Conservation (phyloP, 495 filamentous ascomycete species). For the Aspergillus baeticus region DNA sequence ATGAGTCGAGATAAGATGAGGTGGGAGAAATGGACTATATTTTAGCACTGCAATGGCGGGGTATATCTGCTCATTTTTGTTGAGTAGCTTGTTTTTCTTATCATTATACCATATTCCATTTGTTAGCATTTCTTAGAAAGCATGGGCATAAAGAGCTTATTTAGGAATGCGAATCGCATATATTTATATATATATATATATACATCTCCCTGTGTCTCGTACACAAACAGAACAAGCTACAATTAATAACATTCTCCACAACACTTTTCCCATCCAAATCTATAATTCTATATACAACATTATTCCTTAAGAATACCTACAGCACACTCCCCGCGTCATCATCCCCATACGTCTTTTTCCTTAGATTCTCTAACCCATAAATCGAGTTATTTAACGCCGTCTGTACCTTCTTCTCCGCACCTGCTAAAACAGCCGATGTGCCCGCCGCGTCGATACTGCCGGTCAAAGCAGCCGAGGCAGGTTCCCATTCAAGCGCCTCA, state of each 20-base stretch:
- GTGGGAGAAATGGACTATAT: not conserved
- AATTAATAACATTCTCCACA: not conserved
- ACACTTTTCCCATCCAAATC: not conserved
- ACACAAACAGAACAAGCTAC: not conserved
- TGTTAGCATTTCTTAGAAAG: not conserved
- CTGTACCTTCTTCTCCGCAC: slow-evolving; percentile 32
- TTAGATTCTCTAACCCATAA: slow-evolving; percentile 69
- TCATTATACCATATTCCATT: slow-evolving; percentile 5
- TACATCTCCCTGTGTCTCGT: no score
- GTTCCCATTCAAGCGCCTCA: slow-evolving; percentile 24
- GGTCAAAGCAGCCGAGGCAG: slow-evolving; percentile 21
- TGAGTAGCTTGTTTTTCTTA: not conserved
- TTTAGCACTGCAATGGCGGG: not conserved
- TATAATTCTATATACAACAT: not conserved
- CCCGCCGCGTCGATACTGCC: slow-evolving; percentile 32
- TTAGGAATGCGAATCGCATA: not conserved
- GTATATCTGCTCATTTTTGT: not conserved
- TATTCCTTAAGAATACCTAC: not conserved
- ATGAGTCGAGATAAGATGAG: not conserved
- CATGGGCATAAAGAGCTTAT: not conserved
- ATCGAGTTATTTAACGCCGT: slow-evolving; percentile 50
- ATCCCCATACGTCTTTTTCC: slow-evolving; percentile 54
- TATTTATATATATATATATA: not conserved
- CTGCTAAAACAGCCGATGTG: slow-evolving; percentile 30
- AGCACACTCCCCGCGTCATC: slow-evolving; percentile 18